Base-by-base conservation (phyloP, 2,329 filamentous ascomycete genomes). In the Diaporthe sp. region DNA sequence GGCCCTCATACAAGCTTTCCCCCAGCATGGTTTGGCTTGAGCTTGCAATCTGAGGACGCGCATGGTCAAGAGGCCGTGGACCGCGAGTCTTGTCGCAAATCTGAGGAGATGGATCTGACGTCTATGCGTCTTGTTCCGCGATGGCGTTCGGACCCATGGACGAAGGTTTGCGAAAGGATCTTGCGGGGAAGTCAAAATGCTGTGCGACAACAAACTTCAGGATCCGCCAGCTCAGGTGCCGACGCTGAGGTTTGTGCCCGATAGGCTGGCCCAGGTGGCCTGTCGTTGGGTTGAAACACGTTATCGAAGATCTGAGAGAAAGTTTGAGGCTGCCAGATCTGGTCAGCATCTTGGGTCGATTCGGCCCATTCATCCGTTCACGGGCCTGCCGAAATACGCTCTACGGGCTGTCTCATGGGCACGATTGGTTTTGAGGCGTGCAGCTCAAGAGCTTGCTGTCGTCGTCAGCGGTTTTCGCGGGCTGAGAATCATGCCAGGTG, bases 271-370 rank as follows among this genome's bases (percentile, higher is more conserved):
- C 39, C 10, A 34, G 10, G 61, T 67, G 61, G 61, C 28, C 61
- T 67, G 61, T 25, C 22, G 44, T 15, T 49, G 42, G 61, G 46
- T 68, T 53, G 44, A 68, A 53, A 68, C 62, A 68, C 44, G 62
- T 53, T 53, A 68, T 53, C 62, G 62, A 31, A 68, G 62, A 68
- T 67, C 62, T 67, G 42, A 51, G 62, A 51, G 62, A 67, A n/a
- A 67, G 42, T 67, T 51, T 67, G 44, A 34, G 44, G 62, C 62
- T 67, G 62, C 42, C 28, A 67, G 62, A 67, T 68, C 62, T 68
- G 62, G 62, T 68, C 62, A 37, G 62, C 62, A 68, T 68, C 62
- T 53, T 68, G 62, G 62, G 62, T 68, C 62, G 62, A 51, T 53
- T 67, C 44, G 44, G 44, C 44, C 62, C 62, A 37, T 9, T 19